Conservation (phyloP, 1,139 yeast species). For the Yamadazyma diospyri region DNA sequence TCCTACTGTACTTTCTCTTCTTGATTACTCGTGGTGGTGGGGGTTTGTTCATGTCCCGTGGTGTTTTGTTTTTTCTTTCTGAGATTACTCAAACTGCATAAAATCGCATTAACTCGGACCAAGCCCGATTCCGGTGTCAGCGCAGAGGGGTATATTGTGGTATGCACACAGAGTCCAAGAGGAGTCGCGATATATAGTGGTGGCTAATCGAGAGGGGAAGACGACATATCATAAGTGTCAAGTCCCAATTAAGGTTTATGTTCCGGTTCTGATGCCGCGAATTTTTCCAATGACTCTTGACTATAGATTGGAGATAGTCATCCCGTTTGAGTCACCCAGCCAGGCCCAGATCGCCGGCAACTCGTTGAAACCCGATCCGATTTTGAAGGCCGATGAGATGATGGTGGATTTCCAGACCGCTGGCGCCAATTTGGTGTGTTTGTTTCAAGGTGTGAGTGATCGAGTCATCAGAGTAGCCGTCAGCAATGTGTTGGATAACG, state of each 20-base stretch:
- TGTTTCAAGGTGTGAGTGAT: slow-evolving; percentile 56
- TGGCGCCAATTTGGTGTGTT: slow-evolving; percentile 30
- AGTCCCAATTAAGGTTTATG: too few species aligned
- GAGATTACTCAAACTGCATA: slow-evolving; percentile 1
- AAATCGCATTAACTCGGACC: too few species aligned
- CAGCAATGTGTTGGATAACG: slow-evolving; percentile 61
- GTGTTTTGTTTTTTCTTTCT: not conserved
- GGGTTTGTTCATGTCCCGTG: slow-evolving; percentile 1
- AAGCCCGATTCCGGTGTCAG: too few species aligned
- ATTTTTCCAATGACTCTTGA: slow-evolving; percentile 9
- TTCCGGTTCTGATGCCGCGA: too few species aligned
- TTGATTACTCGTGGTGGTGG: slow-evolving; percentile 6
- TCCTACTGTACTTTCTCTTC: slow-evolving; percentile 16
- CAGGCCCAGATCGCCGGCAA: slow-evolving; percentile 65
- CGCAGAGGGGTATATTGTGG: too few species aligned
- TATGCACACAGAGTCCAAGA: too few species aligned
- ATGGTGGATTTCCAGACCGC: slow-evolving; percentile 37
- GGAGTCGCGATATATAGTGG: too few species aligned
- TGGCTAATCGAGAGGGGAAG: too few species aligned
- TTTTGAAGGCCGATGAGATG: slow-evolving; percentile 60
- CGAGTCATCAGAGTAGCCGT: slow-evolving; percentile 69
- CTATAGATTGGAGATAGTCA: slow-evolving; percentile 17
- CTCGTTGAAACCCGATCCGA: slow-evolving; percentile 74
- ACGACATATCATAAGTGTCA: too few species aligned
- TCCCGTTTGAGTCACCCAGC: slow-evolving; percentile 58